Conservation (phyloP, 345 rosid species). For the Ceriops tagal region DNA sequence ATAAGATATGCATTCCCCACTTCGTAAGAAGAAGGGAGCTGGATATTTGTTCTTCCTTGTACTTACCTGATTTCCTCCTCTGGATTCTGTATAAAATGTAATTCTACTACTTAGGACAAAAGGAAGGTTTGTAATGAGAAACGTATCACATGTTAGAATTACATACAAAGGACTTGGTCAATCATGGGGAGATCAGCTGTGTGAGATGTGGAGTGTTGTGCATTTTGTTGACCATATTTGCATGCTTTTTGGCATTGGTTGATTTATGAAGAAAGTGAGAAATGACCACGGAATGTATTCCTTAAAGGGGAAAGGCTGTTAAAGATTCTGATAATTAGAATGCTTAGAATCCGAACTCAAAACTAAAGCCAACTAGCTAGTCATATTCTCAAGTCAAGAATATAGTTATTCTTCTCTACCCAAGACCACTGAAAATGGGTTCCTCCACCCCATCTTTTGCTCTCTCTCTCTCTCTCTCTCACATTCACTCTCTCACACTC, state of each 20-base stretch:
- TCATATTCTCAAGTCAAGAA: constrained; percentile 81
- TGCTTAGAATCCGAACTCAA: constrained; percentile 51
- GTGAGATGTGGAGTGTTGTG: constrained; percentile 21
- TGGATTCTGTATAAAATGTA: constrained; percentile 39
- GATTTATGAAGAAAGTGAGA: constrained; percentile 44
- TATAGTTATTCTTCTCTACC: constrained; percentile 54
- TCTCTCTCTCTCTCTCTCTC: constrained; percentile 32
- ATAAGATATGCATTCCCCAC: constrained; percentile 33
- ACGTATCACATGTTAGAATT: constrained; percentile 28
- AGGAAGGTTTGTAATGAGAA: constrained; percentile 24
- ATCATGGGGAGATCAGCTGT: constrained; percentile 35
- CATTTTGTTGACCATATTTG: constrained; percentile 27
- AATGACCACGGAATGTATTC: constrained; percentile 84
- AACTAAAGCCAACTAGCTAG: constrained; percentile 40
- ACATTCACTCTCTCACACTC: constrained; percentile 30
- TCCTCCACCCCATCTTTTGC: constrained; percentile 27
- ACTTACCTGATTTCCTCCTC: constrained; percentile 41
- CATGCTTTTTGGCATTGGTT: constrained; percentile 16
- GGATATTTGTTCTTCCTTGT: constrained; percentile 48
- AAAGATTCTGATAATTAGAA: constrained; percentile 47
- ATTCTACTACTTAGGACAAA: constrained; percentile 12
- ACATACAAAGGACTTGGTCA: constrained; percentile 24
- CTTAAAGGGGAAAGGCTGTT: constrained; percentile 18
- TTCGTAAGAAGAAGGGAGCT: constrained; percentile 31
- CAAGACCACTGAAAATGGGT: constrained; percentile 57